A percentile compares a stretch with the other conserved stretches of the same genome.
These are phyloP conservation scores for Cryphonectria radicalis DNA, from an alignment of 2,329 filamentous ascomycete genomes.

Conservation along the genomic window DNA sequence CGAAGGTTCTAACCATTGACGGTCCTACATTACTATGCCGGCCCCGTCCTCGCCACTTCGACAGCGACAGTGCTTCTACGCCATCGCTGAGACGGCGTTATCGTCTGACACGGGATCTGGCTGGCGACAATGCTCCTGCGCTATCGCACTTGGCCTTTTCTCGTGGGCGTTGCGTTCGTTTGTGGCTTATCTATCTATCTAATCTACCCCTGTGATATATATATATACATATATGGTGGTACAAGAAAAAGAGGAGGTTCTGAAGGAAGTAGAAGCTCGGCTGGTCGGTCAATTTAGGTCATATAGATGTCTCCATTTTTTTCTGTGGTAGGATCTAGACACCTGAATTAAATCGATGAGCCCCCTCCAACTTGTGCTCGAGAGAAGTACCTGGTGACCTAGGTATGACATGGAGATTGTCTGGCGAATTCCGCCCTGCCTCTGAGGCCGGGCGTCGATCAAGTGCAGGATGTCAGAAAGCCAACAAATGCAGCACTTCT, in stretches of 20 bases:
- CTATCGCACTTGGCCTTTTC: conserved; percentile 47
- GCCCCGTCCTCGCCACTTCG: conserved; percentile 40
- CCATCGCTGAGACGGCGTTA: conserved; percentile 59
- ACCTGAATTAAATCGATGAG: background rate
- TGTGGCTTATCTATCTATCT: background rate
- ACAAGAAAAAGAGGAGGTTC: background rate
- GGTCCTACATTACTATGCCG: conserved; percentile 34
- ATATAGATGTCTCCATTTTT: background rate
- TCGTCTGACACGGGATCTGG: conserved; percentile 47
- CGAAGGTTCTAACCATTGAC: conserved; percentile 31
- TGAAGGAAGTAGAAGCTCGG: background rate
- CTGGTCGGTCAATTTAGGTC: background rate
- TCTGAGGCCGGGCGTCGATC: background rate
- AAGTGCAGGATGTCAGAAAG: background rate
- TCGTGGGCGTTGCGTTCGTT: conserved; percentile 29
- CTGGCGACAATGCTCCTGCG: conserved; percentile 58
- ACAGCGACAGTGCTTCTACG: conserved; percentile 60
- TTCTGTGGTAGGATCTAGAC: background rate
- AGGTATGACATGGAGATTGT: background rate
- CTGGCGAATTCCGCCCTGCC: background rate
- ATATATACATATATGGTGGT: background rate
- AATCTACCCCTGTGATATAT: background rate
- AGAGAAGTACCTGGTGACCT: background rate
- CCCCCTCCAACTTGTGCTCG: background rate
- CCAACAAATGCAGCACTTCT: background rate